phyloP scores from a whole-genome alignment of 305 asterid genomes.

The Ajuga reptans region DNA sequence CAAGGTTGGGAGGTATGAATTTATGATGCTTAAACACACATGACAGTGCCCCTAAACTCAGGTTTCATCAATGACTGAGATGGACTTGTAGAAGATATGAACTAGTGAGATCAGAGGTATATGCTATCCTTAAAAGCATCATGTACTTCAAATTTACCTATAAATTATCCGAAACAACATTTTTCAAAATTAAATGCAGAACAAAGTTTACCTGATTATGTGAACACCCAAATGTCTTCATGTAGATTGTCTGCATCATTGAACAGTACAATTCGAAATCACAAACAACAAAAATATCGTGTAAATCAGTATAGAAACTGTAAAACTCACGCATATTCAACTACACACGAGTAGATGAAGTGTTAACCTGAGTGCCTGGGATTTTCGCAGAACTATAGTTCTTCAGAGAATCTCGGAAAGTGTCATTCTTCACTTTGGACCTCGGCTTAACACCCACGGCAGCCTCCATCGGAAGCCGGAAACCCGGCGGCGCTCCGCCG shows the following conservation, averaged over 20 bases:
- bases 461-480: slow-evolving; percentile 30
- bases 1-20: too few relatives aligned
- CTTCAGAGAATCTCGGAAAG: slow-evolving; percentile 35
- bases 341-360: background rate
- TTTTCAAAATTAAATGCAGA: background rate
- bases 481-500: slow-evolving; percentile 39
- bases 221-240: slow-evolving; percentile 25
- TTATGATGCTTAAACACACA: too few relatives aligned
- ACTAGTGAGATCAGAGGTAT: too few relatives aligned
- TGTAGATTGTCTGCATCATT: slow-evolving; percentile 24
- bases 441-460: slow-evolving; percentile 55
- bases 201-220: slow-evolving; percentile 20
- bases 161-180: background rate
- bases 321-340: background rate
- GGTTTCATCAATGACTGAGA: too few relatives aligned
- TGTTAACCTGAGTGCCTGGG: slow-evolving; percentile 25
- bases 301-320: background rate
- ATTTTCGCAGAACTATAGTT: slow-evolving; percentile 17
- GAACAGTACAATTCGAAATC: background rate
- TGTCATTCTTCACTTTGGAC: slow-evolving; percentile 31
- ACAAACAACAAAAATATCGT: background rate
- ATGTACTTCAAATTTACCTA: background rate
- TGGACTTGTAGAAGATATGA: too few relatives aligned
- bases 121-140: too few relatives aligned
- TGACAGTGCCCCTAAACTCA: too few relatives aligned